phyloP scores from a whole-genome alignment of 23 red algal species.

The Chondrus crispus region DNA sequence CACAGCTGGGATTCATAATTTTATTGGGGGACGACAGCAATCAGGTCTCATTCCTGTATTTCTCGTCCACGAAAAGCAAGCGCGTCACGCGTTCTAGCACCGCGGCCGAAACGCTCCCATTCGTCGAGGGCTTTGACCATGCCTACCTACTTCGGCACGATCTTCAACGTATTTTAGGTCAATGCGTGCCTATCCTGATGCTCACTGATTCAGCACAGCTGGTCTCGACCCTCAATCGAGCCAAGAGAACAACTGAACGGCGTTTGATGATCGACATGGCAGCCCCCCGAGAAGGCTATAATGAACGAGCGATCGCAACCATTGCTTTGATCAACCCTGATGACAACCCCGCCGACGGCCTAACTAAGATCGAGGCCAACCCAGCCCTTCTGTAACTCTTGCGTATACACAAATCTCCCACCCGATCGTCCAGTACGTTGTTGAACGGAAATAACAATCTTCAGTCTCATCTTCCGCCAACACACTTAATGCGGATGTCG shows the following conservation, averaged over 20 bases:
- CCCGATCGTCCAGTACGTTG: no score
- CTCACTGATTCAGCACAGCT: not conserved
- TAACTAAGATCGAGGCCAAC: not conserved
- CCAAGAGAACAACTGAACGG: not conserved
- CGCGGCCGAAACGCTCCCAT: not conserved
- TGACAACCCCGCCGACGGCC: not conserved
- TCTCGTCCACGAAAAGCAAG: not conserved
- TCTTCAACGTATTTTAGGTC: not conserved
- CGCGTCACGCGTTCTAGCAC: not conserved
- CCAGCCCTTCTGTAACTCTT: not conserved
- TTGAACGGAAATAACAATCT: no score
- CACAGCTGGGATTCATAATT: constrained; percentile 30
- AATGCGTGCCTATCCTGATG: not conserved
- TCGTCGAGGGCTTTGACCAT: constrained; percentile 11
- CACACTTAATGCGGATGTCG: no score
- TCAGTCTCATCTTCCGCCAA: no score
- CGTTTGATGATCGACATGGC: not conserved
- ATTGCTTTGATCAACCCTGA: not conserved
- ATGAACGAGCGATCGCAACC: not conserved
- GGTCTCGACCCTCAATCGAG: not conserved
- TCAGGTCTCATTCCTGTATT: not conserved
- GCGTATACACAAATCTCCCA: no score
- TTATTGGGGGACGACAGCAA: not conserved
- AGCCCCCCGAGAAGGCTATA: constrained; percentile 1
- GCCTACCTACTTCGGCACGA: not conserved